These are phyloP conservation scores for Leavenworthia alabamica DNA, from an alignment of 345 rosid genomes.

Conservation along the genomic window DNA sequence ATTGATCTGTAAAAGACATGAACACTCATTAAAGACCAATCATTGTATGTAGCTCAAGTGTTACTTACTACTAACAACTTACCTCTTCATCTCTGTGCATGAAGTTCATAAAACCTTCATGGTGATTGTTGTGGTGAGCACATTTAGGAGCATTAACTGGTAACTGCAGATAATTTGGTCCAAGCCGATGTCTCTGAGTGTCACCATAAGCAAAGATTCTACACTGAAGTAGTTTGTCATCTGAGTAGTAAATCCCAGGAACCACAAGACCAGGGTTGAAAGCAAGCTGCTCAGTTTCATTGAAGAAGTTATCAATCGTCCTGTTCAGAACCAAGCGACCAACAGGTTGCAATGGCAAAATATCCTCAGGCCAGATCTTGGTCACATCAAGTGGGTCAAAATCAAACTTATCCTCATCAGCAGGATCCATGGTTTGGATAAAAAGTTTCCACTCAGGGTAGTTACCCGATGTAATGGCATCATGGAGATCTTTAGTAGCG, in stretches of 20 bases:
- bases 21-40: background rate
- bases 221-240: conserved; percentile 92
- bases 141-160: conserved; percentile 97
- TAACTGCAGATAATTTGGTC: conserved; percentile 90
- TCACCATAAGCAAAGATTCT: conserved; percentile 85
- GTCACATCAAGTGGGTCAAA: conserved; percentile 97
- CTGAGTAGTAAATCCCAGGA: conserved; percentile 87
- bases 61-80: background rate
- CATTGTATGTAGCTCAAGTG: conserved; percentile 7
- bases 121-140: conserved; percentile 92
- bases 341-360: conserved; percentile 88
- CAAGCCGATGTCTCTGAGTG: conserved; percentile 96
- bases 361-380: conserved; percentile 99
- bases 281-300: conserved; percentile 93
- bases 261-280: conserved; percentile 84
- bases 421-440: conserved; percentile 88
- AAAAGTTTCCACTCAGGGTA: conserved; percentile 96
- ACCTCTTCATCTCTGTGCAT: conserved; percentile 97
- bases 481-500: conserved; percentile 90
- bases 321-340: conserved; percentile 95
- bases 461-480: conserved; percentile 87
- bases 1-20: conserved; percentile 48
- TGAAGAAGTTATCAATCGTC: conserved; percentile 92
- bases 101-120: conserved; percentile 94
- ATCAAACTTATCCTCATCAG: conserved; percentile 74